Evolutionary conservation across 2,329 filamentous ascomycete genomes (phyloP).

Genomic region (Cordyceps farinosa): DNA sequence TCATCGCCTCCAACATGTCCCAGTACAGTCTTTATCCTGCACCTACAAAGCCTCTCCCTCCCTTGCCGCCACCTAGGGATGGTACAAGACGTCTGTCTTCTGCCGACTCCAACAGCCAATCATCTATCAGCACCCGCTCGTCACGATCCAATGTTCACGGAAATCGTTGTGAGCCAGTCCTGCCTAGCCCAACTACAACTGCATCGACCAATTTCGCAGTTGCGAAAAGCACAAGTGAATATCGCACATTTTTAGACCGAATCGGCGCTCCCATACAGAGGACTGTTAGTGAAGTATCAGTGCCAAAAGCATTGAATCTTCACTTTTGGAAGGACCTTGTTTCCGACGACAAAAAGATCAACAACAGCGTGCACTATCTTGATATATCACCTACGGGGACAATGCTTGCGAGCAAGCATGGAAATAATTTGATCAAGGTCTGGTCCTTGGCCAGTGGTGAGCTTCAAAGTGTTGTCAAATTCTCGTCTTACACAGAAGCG

Average conservation of each 20-base stretch:
- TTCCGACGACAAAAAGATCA: constrained; percentile 28
- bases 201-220: neutral
- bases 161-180: neutral
- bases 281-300: constrained; percentile 7
- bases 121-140: constrained; percentile 16
- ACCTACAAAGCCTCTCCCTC: constrained; percentile 15
- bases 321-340: constrained; percentile 25
- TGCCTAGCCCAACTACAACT: neutral
- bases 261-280: neutral
- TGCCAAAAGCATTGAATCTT: neutral
- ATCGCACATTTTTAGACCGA: neutral
- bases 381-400: constrained; percentile 34
- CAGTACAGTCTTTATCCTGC: constrained; percentile 17
- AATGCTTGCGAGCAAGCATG: constrained; percentile 35
- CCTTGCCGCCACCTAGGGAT: constrained; percentile 11
- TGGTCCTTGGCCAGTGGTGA: constrained; percentile 82
- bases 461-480: constrained; percentile 50
- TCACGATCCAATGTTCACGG: neutral
- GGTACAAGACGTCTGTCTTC: neutral
- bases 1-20: constrained; percentile 2
- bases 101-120: constrained; percentile 8
- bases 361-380: constrained; percentile 33
- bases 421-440: constrained; percentile 79
- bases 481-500: constrained; percentile 38
- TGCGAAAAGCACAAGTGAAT: neutral